Base-by-base conservation (phyloP, 2,329 filamentous ascomycete genomes). In the Emergomyces pasteurianus region DNA sequence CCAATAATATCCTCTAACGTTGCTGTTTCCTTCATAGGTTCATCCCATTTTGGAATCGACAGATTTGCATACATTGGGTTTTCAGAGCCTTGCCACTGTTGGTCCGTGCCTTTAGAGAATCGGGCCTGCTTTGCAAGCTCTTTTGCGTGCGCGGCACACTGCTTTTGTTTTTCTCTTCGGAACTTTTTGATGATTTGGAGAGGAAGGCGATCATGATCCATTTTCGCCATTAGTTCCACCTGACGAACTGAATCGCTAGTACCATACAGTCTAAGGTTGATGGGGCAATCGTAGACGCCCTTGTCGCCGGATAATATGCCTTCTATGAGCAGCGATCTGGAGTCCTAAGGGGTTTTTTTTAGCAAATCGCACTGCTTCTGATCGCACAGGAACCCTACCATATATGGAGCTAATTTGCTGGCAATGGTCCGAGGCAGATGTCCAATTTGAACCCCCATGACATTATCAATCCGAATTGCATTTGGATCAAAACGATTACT, bases 401-500 rank as follows among this genome's bases (percentile, higher is more conserved):
- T 79, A 69, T 89, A 90, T 1, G 81, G 82, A 0, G 89, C 85
- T 59, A 96, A 75, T 72, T 88, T 92, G n/a, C 79, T 75, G 0
- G 86, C 89, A 26, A 90, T 69, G 0, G 74, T 78, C 14, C 83
- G 79, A 7, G 88, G 87, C 47, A 95, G 78, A 72, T 95, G 90
- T 0, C 90, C 90, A 66, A 95, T 89, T 68, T 95, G 90, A 8
- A 73, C 71, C 18, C 84, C 82, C 68, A 88, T 81, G 16, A 92
- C 88, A 71, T 94, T 95, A 67, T 88, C 81, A 1, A 95, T 83
- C 5, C 84, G 83, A 61, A 95, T 90, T 0, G 90, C 90, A 73
- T 94, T 94, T 6, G 66, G 64, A 69, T 94, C 89, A 69, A 87
- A 89, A 65, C 74, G 77, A 67, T 92, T 92, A 1, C 73, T 68